phyloP scores from a whole-genome alignment of 2,329 filamentous ascomycete genomes.

The Fusarium paranaense region DNA sequence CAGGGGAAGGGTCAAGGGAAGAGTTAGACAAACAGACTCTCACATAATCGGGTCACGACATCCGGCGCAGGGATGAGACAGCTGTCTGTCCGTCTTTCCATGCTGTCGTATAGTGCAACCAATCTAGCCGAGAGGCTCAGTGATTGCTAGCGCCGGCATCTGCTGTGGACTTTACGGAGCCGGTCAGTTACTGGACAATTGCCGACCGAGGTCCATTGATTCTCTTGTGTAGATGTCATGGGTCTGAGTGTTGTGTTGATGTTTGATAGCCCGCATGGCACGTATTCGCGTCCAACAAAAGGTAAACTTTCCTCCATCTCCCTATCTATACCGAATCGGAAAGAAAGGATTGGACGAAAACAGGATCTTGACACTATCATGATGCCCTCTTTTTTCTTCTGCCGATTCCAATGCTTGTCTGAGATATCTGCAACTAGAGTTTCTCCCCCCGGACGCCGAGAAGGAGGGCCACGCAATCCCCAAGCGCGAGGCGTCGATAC shows the following conservation, averaged over 20 bases:
- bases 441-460: background rate
- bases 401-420: background rate
- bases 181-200: background rate
- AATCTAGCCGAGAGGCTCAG: background rate
- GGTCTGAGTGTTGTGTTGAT: background rate
- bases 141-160: background rate
- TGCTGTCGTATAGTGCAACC: background rate
- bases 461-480: constrained; percentile 36
- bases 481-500: constrained; percentile 19
- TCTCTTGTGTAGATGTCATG: background rate
- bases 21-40: constrained; percentile 6
- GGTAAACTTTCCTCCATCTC: background rate
- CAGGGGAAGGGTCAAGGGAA: background rate
- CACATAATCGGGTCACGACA: constrained; percentile 17
- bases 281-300: background rate
- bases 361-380: background rate
- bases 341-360: background rate
- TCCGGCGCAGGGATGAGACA: background rate
- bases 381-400: background rate
- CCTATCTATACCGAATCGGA: background rate
- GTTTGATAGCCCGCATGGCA: background rate
- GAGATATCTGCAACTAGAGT: background rate
- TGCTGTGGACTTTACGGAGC: background rate
- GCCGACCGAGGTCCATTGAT: background rate
- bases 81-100: background rate